Conservation (phyloP, 805 yeast genomes). For the Candida takata region DNA sequence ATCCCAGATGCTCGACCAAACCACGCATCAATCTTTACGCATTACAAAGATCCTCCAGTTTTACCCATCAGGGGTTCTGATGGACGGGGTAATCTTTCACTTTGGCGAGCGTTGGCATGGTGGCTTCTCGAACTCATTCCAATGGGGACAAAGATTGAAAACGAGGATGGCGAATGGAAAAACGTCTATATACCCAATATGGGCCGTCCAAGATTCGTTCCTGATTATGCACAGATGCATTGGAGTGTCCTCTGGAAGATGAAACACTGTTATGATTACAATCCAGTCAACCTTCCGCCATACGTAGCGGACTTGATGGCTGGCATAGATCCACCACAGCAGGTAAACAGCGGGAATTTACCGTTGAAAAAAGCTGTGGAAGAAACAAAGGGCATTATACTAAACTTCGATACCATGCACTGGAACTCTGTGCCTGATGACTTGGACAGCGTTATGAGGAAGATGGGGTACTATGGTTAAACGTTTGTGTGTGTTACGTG, state of each 20-base stretch:
- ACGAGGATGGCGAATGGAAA: constrained; percentile 42
- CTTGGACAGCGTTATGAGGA: constrained; percentile 11
- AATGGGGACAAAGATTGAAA: constrained; percentile 43
- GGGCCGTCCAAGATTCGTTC: constrained; percentile 46
- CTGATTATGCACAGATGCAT: constrained; percentile 41
- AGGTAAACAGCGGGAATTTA: constrained; percentile 6
- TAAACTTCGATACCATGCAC: constrained; percentile 22
- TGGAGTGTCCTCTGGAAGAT: constrained; percentile 61
- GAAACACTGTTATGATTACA: constrained; percentile 37
- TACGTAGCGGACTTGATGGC: constrained; percentile 24
- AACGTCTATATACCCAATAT: constrained; percentile 46
- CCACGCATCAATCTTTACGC: constrained; percentile 9
- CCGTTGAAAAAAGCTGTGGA: constrained; percentile 7
- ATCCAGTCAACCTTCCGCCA: constrained; percentile 38
- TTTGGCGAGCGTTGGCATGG: constrained; percentile 37
- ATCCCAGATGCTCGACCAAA: constrained; percentile 1
- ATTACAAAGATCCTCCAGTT: constrained; percentile 17
- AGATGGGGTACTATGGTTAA: constrained; percentile 3
- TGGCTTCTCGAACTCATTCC: constrained; percentile 62
- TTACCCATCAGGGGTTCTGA: constrained; percentile 26
- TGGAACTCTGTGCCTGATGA: constrained; percentile 34
- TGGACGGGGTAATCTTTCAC: constrained; percentile 31
- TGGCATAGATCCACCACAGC: constrained; percentile 9
- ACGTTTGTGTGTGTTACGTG: no score
- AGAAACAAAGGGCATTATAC: constrained; percentile 15